Conservation (phyloP, 768 basidiomycete genomes). For the Mycena albidolilacea region DNA sequence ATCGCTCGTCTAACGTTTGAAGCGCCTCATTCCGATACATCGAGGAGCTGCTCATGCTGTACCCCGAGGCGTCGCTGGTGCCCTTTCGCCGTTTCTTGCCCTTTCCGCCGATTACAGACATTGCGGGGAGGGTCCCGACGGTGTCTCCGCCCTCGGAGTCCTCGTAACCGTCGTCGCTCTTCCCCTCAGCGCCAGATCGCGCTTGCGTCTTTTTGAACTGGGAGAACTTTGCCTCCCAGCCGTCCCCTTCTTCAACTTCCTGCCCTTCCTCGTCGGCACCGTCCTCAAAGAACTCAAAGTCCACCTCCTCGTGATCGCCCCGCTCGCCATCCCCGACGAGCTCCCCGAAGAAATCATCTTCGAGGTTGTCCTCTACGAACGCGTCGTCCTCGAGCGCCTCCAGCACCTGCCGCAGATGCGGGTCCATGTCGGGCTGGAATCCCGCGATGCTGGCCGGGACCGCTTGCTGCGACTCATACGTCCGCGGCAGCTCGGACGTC, state of each 20-base stretch:
- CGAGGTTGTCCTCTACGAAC: slow-evolving; percentile 85
- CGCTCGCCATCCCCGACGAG: slow-evolving; percentile 82
- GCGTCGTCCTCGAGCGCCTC: slow-evolving; percentile 97
- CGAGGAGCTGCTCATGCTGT: slow-evolving; percentile 97
- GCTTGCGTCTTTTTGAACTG: slow-evolving; percentile 76
- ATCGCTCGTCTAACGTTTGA: slow-evolving; percentile 91
- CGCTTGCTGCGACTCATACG: slow-evolving; percentile 82
- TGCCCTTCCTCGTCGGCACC: slow-evolving; percentile 48
- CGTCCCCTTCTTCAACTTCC: slow-evolving; percentile 47
- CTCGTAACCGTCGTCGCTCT: slow-evolving; percentile 66
- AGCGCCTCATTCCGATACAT: slow-evolving; percentile 95
- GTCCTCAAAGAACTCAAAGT: slow-evolving; percentile 79
- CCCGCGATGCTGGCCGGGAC: slow-evolving; percentile 89
- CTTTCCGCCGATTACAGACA: slow-evolving; percentile 87
- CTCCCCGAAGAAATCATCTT: slow-evolving; percentile 84
- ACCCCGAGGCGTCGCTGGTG: slow-evolving; percentile 90
- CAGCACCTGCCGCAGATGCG: slow-evolving; percentile 91
- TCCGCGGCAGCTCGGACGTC: slow-evolving; percentile 77
- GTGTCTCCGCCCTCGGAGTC: slow-evolving; percentile 87
- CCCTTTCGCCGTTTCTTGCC: slow-evolving; percentile 78
- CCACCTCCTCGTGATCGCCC: slow-evolving; percentile 69
- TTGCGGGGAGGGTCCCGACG: slow-evolving; percentile 76
- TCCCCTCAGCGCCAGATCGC: slow-evolving; percentile 41
- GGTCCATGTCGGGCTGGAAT: slow-evolving; percentile 96
- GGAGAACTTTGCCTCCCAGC: slow-evolving; percentile 88